Percentiles rank a stretch among this genome's conserved stretches.
These are phyloP conservation scores for Paecilomyces sp. DNA, from an alignment of 2,329 filamentous ascomycete species.

Conservation along the genomic window DNA sequence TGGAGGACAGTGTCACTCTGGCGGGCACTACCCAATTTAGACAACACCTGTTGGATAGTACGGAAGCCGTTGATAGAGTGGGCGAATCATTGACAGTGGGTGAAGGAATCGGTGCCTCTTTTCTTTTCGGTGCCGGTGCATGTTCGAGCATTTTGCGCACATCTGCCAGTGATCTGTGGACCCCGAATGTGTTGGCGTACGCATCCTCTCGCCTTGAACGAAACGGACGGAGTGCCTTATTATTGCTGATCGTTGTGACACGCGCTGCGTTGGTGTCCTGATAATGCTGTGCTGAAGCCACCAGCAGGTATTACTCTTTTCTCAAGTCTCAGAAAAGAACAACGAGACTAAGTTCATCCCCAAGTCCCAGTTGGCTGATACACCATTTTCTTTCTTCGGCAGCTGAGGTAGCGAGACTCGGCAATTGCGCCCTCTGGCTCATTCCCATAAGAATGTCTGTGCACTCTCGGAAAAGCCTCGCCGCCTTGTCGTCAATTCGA, in stretches of 20 bases:
- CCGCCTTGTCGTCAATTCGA: background rate
- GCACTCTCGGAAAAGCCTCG: background rate
- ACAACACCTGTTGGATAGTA: background rate
- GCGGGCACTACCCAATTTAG: background rate
- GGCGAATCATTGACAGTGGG: background rate
- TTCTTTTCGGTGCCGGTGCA: background rate
- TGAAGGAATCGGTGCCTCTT: background rate
- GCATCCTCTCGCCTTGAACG: background rate
- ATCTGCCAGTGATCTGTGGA: background rate
- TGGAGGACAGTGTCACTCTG: background rate
- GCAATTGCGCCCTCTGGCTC: background rate
- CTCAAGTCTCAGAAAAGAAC: too few relatives aligned
- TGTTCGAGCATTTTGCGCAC: background rate
- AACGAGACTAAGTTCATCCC: background rate
- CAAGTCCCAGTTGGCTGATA: background rate
- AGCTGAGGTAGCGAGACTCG: background rate
- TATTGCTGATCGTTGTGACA: background rate
- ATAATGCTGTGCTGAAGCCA: background rate
- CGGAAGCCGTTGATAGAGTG: background rate
- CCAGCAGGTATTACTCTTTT: background rate
- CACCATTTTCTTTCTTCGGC: background rate
- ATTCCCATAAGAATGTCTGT: background rate
- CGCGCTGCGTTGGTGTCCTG: background rate
- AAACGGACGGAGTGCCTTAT: background rate
- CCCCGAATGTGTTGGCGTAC: background rate